Evolutionary conservation across 306 rosid genomes (phyloP).

Genomic region (Casuarina glauca): DNA sequence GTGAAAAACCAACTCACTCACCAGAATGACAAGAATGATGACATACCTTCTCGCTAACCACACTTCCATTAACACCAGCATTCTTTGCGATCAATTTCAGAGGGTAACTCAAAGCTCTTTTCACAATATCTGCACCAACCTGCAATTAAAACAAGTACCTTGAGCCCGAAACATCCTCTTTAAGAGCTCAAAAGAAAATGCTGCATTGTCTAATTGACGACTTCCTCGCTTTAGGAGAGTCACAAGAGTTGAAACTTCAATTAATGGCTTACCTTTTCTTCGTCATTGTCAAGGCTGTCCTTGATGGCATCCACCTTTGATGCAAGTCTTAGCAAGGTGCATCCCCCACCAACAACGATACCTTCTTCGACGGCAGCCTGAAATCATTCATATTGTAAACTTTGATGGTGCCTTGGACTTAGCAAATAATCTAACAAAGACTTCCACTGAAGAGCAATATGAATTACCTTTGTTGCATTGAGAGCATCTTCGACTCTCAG

Average conservation of each 20-base stretch:
- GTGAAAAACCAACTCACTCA: neutral
- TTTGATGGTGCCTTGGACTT: neutral
- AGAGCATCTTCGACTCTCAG: slow-evolving; percentile 99
- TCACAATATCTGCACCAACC: slow-evolving; percentile 99
- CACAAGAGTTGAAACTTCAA: neutral
- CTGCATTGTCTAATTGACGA: neutral
- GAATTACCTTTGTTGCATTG: slow-evolving; percentile 87
- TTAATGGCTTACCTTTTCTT: slow-evolving; percentile 68
- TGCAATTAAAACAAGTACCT: slow-evolving; percentile 28
- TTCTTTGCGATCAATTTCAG: slow-evolving; percentile 93
- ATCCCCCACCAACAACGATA: slow-evolving; percentile 99
- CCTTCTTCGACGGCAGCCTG: slow-evolving; percentile 99
- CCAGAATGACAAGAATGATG: neutral
- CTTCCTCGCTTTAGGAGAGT: neutral
- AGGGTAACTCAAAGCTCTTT: slow-evolving; percentile 92
- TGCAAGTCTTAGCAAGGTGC: slow-evolving; percentile 92
- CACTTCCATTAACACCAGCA: slow-evolving; percentile 99
- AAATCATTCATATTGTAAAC: slow-evolving; percentile 1
- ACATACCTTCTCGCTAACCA: slow-evolving; percentile 94
- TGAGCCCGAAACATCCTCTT: neutral
- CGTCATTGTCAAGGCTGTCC: slow-evolving; percentile 77
- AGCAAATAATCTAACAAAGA: slow-evolving; percentile 1
- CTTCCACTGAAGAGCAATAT: neutral
- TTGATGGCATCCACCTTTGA: slow-evolving; percentile 89
- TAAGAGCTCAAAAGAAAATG: neutral